Base-by-base conservation (phyloP, 2,329 filamentous ascomycete species). In the Thelonectria olida region DNA sequence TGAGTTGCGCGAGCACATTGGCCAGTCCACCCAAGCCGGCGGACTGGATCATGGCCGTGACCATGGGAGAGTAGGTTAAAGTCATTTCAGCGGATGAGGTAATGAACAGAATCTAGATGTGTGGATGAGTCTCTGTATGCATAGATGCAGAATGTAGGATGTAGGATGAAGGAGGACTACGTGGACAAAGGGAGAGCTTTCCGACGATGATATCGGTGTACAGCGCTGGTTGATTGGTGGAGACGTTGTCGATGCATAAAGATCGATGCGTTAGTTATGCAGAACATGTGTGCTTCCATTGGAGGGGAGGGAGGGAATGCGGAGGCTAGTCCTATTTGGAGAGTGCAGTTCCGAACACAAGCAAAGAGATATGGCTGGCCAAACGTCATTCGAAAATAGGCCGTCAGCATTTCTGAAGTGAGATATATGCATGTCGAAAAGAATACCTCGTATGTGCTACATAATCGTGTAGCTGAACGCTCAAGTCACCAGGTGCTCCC, bases 1-100 rank as follows among this genome's bases (percentile, higher is more conserved):
- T 85, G 58, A 82, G 79, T 76, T 96, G 92, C 9, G 91, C 92
- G 48, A 95, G 77, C 23, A 93, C 73, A 72, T 92, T 93, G 62
- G 91, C 92, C 15, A 89, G 79, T 50, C 86, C 86, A 64, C 85
- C 87, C 34, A 95, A 82, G 28, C 87, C 73, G 20, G 86, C 85
- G 19, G 89, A 86, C 78, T 94, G 91, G 50, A 90, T 68, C 5
- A 88, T 90, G 28, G 87, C 85, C 52, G 76, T 81, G 23, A 88
- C 73, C 44, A 92, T 83, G 5, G 87, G 84, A 2, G 85, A 79
- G 6, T 66, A 57, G 8, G 27, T 15, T 3, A 66, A 50, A 20
- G 62, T 36, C 75, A 76, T 76, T 31, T 10, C 27, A 22, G 9
- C 5, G 13, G 19, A 36, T 7, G 7, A 19, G 9, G 8, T 19